A percentile compares a stretch with the other conserved stretches of the same genome.
Conservation (phyloP, 2,329 filamentous ascomycete genomes). For the Didymella glomerata region DNA sequence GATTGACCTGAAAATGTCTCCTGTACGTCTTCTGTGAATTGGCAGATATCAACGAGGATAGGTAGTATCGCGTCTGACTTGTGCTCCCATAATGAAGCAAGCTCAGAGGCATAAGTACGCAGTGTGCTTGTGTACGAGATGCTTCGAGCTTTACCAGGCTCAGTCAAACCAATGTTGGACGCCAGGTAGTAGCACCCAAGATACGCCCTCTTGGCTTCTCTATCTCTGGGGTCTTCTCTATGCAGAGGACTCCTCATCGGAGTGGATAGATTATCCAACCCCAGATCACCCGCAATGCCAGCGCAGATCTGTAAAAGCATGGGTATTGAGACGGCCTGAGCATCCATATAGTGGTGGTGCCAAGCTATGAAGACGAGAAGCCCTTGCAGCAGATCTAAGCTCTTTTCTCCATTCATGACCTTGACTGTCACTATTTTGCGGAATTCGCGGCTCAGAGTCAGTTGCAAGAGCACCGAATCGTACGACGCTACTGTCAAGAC, state of each 20-base stretch:
- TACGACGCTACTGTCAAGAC: constrained; percentile 46
- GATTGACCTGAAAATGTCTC: constrained; percentile 43
- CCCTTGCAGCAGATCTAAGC: constrained; percentile 44
- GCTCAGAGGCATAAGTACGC: constrained; percentile 44
- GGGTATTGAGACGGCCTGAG: constrained; percentile 44
- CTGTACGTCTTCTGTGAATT: constrained; percentile 48
- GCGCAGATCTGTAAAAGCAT: constrained; percentile 47
- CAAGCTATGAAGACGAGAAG: constrained; percentile 49
- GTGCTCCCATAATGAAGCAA: constrained; percentile 43
- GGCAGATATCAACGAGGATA: constrained; percentile 43
- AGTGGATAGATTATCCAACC: constrained; percentile 39
- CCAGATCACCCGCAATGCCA: constrained; percentile 44
- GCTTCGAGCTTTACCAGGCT: constrained; percentile 34
- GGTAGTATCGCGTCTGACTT: constrained; percentile 43
- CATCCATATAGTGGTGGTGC: constrained; percentile 51
- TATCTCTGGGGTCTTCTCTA: constrained; percentile 34
- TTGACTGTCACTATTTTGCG: constrained; percentile 47
- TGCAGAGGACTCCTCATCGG: constrained; percentile 30
- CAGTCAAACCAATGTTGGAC: constrained; percentile 39
- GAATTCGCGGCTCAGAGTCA: constrained; percentile 47
- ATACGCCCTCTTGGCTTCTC: constrained; percentile 47
- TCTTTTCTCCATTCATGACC: constrained; percentile 49
- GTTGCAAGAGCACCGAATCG: constrained; percentile 42
- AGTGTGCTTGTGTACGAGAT: constrained; percentile 41
- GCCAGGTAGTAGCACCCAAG: constrained; percentile 49